These are phyloP conservation scores for Colletotrichum sp. DNA, from an alignment of 2,329 filamentous ascomycete genomes.

Conservation along the genomic window DNA sequence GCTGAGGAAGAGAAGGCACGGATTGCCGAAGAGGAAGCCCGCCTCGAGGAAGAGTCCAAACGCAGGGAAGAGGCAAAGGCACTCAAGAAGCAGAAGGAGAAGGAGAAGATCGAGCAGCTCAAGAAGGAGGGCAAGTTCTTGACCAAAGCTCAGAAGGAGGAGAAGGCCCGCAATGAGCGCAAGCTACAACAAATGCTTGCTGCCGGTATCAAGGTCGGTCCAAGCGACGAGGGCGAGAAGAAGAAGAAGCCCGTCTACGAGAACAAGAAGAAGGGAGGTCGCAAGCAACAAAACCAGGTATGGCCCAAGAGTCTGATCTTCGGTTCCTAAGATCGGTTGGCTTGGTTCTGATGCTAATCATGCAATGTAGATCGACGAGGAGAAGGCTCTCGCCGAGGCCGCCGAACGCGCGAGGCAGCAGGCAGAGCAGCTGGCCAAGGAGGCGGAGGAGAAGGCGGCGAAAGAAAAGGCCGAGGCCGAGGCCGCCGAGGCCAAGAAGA, in stretches of 20 bases:
- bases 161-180: conserved; percentile 78
- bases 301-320: conserved; percentile 2
- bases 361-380: conserved; percentile 68
- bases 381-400: conserved; percentile 78
- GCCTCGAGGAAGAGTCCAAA: conserved; percentile 70
- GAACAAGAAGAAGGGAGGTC: conserved; percentile 71
- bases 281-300: conserved; percentile 61
- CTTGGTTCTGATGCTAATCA: neutral
- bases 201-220: conserved; percentile 75
- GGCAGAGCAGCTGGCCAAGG: conserved; percentile 70
- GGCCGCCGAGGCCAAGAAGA: conserved; percentile 58
- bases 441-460: conserved; percentile 65
- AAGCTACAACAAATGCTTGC: conserved; percentile 87
- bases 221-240: conserved; percentile 58
- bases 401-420: conserved; percentile 72
- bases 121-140: conserved; percentile 89
- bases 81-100: conserved; percentile 84
- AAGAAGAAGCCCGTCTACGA: conserved; percentile 83
- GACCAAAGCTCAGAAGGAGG: conserved; percentile 85
- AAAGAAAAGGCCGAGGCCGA: conserved; percentile 62
- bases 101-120: conserved; percentile 83
- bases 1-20: conserved; percentile 69
- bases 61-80: conserved; percentile 75
- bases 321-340: neutral
- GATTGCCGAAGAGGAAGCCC: conserved; percentile 68